Evolutionary conservation across 176 grass and related monocot genomes (phyloP).

Genomic region (Carex littledalei): DNA sequence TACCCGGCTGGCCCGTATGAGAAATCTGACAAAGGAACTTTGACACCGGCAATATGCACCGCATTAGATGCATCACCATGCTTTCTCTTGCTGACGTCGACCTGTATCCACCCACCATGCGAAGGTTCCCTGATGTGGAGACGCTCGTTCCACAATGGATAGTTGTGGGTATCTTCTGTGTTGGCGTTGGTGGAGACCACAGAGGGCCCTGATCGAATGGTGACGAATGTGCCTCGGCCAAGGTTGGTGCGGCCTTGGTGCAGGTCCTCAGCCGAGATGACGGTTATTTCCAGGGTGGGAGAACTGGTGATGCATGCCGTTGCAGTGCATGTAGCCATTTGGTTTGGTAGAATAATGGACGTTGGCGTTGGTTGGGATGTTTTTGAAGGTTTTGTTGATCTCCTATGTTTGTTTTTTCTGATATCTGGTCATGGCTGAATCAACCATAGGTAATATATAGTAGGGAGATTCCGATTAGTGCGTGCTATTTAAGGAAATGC

Average conservation of each 20-base stretch:
- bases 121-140: constrained; percentile 21
- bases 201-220: neutral
- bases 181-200: constrained; percentile 13
- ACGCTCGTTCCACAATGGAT: constrained; percentile 43
- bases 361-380: neutral
- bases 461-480: too few relatives aligned
- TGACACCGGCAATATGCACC: constrained; percentile 31
- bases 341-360: neutral
- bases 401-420: neutral
- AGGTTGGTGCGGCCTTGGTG: neutral
- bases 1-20: constrained; percentile 35
- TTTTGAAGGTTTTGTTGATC: neutral
- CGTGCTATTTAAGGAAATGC: neutral
- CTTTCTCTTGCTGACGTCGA: constrained; percentile 30
- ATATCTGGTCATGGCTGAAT: neutral
- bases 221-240: constrained; percentile 12
- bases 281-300: constrained; percentile 34
- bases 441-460: neutral
- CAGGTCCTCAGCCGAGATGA: constrained; percentile 39
- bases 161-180: constrained; percentile 30
- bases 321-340: neutral
- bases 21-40: constrained; percentile 45
- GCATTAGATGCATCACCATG: neutral
- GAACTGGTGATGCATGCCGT: neutral
- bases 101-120: neutral